Evolutionary conservation across 148 eudicot species (phyloP).

Genomic region (Persicaria maculosa): DNA sequence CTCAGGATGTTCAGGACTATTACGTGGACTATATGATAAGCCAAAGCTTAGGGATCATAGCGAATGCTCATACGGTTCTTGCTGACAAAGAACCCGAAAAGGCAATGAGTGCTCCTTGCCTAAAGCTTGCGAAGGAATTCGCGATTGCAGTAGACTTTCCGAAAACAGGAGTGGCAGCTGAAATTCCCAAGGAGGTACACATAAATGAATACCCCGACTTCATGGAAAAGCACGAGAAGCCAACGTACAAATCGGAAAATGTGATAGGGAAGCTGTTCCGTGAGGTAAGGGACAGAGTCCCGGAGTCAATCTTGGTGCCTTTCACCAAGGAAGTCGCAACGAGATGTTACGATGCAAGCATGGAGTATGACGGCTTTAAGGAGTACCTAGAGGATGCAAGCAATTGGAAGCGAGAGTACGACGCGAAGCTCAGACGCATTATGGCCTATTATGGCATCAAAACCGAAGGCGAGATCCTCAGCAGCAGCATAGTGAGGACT

Average conservation of each 20-base stretch:
- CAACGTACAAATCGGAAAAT: slow-evolving; percentile 24
- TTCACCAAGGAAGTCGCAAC: slow-evolving; percentile 29
- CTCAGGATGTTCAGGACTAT: slow-evolving; percentile 65
- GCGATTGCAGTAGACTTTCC: slow-evolving; percentile 75
- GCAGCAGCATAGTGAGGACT: slow-evolving; percentile 36
- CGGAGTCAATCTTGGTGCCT: slow-evolving; percentile 14
- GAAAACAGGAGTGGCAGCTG: slow-evolving; percentile 73
- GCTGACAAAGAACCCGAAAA: slow-evolving; percentile 43
- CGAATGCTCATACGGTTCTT: slow-evolving; percentile 72
- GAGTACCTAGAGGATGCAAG: slow-evolving; percentile 28
- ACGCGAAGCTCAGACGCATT: slow-evolving; percentile 28
- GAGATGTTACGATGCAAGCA: slow-evolving; percentile 25
- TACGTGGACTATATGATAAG: slow-evolving; percentile 55
- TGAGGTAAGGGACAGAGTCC: slow-evolving; percentile 32
- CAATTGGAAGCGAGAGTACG: slow-evolving; percentile 27
- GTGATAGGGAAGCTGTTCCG: slow-evolving; percentile 42
- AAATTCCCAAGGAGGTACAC: slow-evolving; percentile 30
- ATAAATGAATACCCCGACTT: slow-evolving; percentile 55
- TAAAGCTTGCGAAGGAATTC: slow-evolving; percentile 58
- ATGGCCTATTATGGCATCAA: slow-evolving; percentile 40
- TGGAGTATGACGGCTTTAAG: slow-evolving; percentile 39
- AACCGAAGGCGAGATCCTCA: slow-evolving; percentile 37
- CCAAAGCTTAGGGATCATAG: slow-evolving; percentile 64
- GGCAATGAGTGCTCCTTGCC: slow-evolving; percentile 47
- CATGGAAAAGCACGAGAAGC: slow-evolving; percentile 40